A percentile compares a stretch with the other conserved stretches of the same genome.
Evolutionary conservation across 2,329 filamentous ascomycete species (phyloP).

Genomic region (Tolypocladium capitatum): DNA sequence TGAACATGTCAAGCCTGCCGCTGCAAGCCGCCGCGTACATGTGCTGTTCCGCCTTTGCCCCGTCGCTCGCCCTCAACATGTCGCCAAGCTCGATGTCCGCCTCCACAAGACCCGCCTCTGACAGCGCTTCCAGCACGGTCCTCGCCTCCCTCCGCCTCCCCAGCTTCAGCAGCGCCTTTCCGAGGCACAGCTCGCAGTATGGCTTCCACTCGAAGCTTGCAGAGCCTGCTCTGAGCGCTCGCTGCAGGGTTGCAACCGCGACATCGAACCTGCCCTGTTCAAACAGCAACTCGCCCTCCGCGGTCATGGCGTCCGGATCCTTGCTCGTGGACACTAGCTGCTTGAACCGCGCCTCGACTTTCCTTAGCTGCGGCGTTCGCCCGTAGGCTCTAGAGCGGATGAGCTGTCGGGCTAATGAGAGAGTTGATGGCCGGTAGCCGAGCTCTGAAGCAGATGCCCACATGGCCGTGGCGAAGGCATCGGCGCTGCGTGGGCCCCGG

Average conservation of each 20-base stretch:
- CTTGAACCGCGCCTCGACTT: slow-evolving; percentile 15
- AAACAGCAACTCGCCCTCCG: slow-evolving; percentile 17
- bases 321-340: slow-evolving; percentile 14
- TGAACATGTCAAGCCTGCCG: slow-evolving; percentile 13
- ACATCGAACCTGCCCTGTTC: slow-evolving; percentile 10
- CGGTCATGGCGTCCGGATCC: slow-evolving; percentile 22
- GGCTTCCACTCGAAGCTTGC: slow-evolving; percentile 14
- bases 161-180: slow-evolving; percentile 10
- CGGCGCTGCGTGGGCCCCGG: slow-evolving; percentile 1
- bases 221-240: slow-evolving; percentile 10
- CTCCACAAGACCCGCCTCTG: slow-evolving; percentile 9
- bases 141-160: slow-evolving; percentile 11
- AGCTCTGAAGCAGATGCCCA: slow-evolving; percentile 19
- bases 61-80: slow-evolving; percentile 10
- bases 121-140: slow-evolving; percentile 9
- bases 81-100: slow-evolving; percentile 15
- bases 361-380: slow-evolving; percentile 5
- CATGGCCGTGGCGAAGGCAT: slow-evolving; percentile 11
- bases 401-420: slow-evolving; percentile 14
- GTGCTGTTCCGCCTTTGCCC: slow-evolving; percentile 11
- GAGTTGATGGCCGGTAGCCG: slow-evolving; percentile 16
- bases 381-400: slow-evolving; percentile 9
- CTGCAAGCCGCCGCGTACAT: slow-evolving; percentile 13
- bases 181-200: slow-evolving; percentile 14
- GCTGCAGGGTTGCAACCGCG: slow-evolving; percentile 9